Evolutionary conservation across 768 basidiomycete genomes (phyloP).

Genomic region (Jaapia argillacea): DNA sequence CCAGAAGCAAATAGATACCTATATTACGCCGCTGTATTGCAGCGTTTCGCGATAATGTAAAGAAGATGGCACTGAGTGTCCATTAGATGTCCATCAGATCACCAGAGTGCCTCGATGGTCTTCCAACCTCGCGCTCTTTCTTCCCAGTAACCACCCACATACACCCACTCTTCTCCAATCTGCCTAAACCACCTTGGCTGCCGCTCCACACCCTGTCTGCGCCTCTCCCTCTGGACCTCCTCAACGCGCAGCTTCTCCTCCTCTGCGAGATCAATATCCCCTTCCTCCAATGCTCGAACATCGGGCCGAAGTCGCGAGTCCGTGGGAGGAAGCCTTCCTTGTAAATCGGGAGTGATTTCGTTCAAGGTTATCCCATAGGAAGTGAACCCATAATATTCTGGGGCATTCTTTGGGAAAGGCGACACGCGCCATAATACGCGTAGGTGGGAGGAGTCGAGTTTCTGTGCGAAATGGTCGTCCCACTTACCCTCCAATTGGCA

Average conservation of each 20-base stretch:
- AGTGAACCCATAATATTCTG: conserved; percentile 78
- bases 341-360: conserved; percentile 61
- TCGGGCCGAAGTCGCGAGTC: conserved; percentile 80
- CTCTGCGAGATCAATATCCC: conserved; percentile 62
- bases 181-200: conserved; percentile 70
- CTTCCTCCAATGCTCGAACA: conserved; percentile 75
- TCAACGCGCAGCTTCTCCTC: conserved; percentile 63
- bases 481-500: conserved; percentile 80
- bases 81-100: too few species aligned
- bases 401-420: conserved; percentile 62
- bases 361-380: conserved; percentile 72
- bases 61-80: too few species aligned
- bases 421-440: conserved; percentile 69
- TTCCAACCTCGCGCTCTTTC: conserved; percentile 57
- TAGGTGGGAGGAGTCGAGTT: conserved; percentile 56
- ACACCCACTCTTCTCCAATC: conserved; percentile 63
- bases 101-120: conserved; percentile 54
- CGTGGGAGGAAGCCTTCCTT: conserved; percentile 59
- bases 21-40: too few species aligned
- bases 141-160: conserved; percentile 81
- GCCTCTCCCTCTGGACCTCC: conserved; percentile 65
- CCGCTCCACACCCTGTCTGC: conserved; percentile 47
- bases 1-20: too few species aligned
- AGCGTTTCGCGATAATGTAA: too few species aligned
- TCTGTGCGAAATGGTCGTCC: conserved; percentile 74